Evolutionary conservation across 2,329 filamentous ascomycete genomes (phyloP), one percentile per base, ranked within the genome.

Genomic region (Microdochium nivale): DNA sequence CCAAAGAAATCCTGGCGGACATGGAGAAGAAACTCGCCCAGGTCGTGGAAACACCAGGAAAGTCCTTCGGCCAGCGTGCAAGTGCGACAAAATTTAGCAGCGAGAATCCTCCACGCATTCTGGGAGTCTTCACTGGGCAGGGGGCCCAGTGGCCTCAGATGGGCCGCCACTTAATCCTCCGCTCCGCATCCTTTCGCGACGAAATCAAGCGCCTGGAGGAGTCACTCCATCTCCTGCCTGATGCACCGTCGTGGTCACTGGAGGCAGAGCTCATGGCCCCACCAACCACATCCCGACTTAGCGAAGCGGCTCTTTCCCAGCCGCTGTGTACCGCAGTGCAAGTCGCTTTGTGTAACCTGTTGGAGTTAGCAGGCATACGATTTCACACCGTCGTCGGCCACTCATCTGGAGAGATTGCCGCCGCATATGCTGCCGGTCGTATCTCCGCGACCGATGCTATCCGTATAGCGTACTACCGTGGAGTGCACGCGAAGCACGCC

Each of bases 291-390:
- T 70, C 68, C 5, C 55, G 59, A 2, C 57, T 76, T 0, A 40
- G 67, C 9, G 57, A 67, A 19, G 68, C 74, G 0, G 65, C 68
- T 3, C 55, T 78, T 23, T 70, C 73, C 0, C 78, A 81, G 54
- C 74, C 79, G 0, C 58, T 79, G 1, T 80, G 73, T 49, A 80
- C 78, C 0, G 77, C 78, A 0, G 43, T 83, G 1, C 79, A 82
- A 55, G 65, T 82, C 2, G 77, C 65, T 0, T 56, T 74, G 7
- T 60, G 71, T 2, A 62, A 70, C 24, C 53, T 72, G 2, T 52
- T 73, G 49, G 53, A 47, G 47, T 57, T 53, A 21, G 49, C 64
- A 2, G 55, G 55, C 1, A 52, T 67, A 8, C n/a, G 27, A 9
- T 66, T 67, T 21, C 62, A 63, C 35, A 61, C 63, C 1, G 63